A percentile compares a stretch with the other conserved stretches of the same genome.
phyloP scores from a whole-genome alignment of 2,329 filamentous ascomycete species.

The Botryosphaeria dothidea region DNA sequence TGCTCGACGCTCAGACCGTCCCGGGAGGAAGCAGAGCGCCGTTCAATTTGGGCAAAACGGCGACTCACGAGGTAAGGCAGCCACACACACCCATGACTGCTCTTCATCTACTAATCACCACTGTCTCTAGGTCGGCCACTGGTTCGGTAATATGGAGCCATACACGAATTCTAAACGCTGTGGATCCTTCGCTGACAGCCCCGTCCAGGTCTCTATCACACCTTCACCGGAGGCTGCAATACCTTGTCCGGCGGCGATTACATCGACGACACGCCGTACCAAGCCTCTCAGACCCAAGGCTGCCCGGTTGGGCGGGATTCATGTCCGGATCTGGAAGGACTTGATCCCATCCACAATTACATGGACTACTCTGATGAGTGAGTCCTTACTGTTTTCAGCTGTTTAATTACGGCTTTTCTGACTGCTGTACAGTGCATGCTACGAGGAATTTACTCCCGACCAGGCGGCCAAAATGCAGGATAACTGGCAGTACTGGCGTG shows the following conservation, averaged over 20 bases:
- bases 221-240: slow-evolving; percentile 33
- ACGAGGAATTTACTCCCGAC: slow-evolving; percentile 24
- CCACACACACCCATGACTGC: slow-evolving; percentile 24
- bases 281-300: slow-evolving; percentile 24
- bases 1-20: slow-evolving; percentile 23
- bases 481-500: slow-evolving; percentile 24
- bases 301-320: slow-evolving; percentile 30
- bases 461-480: slow-evolving; percentile 23
- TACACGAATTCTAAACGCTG: too few relatives aligned
- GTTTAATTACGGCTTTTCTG: neutral
- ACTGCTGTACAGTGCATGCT: slow-evolving; percentile 23
- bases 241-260: slow-evolving; percentile 25
- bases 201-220: slow-evolving; percentile 28
- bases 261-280: slow-evolving; percentile 32
- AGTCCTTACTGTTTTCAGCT: neutral
- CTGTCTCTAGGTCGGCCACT: slow-evolving; percentile 35
- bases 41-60: slow-evolving; percentile 24
- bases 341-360: slow-evolving; percentile 36
- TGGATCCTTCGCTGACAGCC: neutral
- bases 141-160: slow-evolving; percentile 23
- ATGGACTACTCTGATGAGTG: slow-evolving; percentile 34
- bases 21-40: slow-evolving; percentile 25
- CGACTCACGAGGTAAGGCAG: slow-evolving; percentile 27
- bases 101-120: too few relatives aligned
- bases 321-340: slow-evolving; percentile 27